Percentiles rank a stretch among this genome's conserved stretches.
Conservation (phyloP, 352 stramenopile genomes). For the Pythium insidiosum region DNA sequence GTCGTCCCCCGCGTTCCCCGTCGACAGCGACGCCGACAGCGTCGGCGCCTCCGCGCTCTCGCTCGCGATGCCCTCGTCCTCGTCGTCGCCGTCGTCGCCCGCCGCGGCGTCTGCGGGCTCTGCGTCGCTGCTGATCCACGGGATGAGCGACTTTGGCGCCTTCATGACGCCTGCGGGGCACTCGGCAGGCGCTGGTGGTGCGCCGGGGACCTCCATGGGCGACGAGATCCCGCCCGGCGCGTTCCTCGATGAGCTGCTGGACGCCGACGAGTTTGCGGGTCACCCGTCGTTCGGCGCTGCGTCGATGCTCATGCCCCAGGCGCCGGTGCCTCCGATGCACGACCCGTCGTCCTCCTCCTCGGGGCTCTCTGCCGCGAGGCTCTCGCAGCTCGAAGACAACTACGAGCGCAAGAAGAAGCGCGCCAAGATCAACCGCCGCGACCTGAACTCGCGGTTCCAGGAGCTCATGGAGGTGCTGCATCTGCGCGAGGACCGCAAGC, state of each 20-base stretch:
- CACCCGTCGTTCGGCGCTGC: no score
- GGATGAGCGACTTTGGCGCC: no score
- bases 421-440: constrained; percentile 60
- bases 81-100: no score
- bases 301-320: background rate
- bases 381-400: constrained; percentile 53
- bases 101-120: no score
- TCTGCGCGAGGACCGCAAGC: constrained; percentile 49
- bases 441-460: constrained; percentile 57
- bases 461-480: constrained; percentile 57
- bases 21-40: no score
- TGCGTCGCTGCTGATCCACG: no score
- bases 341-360: background rate
- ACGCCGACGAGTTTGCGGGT: background rate
- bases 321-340: constrained; percentile 1
- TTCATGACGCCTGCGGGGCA: no score
- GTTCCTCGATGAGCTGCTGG: background rate
- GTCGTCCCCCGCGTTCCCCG: no score
- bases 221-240: background rate
- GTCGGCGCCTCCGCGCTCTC: no score
- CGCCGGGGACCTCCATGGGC: no score
- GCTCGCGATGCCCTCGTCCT: no score
- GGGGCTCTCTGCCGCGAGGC: constrained; percentile 11
- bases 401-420: constrained; percentile 69
- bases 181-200: no score